Base-by-base conservation (phyloP, 129 eudicot species). In the Calendula officinalis region DNA sequence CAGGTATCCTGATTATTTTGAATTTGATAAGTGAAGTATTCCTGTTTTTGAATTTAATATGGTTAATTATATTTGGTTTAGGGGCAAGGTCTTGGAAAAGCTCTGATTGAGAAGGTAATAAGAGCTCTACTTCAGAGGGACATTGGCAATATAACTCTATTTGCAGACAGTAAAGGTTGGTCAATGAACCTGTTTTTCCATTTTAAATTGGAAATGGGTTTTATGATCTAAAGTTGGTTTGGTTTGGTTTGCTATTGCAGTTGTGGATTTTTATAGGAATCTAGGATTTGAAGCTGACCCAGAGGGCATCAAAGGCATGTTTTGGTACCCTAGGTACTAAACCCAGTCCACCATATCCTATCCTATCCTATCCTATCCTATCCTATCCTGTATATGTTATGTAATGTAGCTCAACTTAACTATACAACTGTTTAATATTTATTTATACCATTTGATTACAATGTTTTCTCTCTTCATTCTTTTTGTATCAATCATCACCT, bases 61-160 rank as follows among this genome's bases (percentile, higher is more conserved):
- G 2, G 45, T 3, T 27, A 16, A 7, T 15, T 38, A 14, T 56
- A 34, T 15, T 56, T 56, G 33, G 36, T 56, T n/a, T 72, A 92
- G 98, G 98, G 98, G 46, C 98, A 83, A 85, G 98, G 98, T 57
- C 91, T 92, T 55, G 98, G 98, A 55, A 92, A 92, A 71, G 91
- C 89, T 63, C 85, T 92, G 36, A 76, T 88, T 35, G 98, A 92
- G 80, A 92, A 85, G 84, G 58, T 88, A 67, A 85, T 88, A 61
- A 81, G 90, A 65, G 80, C 96, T 70, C 87, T 92, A 64, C 81
- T 92, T 63, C 96, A 92, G 61, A 80, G 95, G 75, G 98, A 92
- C 79, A 92, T 92, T 63, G 98, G 98, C 49, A 92, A 92, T 63
- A 92, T 92, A 55, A 75, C 95, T 22, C 74, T 87, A 12, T 87